Base-by-base conservation (phyloP, 202 grass and related monocot genomes). In the Cymbopogon flexuosus region DNA sequence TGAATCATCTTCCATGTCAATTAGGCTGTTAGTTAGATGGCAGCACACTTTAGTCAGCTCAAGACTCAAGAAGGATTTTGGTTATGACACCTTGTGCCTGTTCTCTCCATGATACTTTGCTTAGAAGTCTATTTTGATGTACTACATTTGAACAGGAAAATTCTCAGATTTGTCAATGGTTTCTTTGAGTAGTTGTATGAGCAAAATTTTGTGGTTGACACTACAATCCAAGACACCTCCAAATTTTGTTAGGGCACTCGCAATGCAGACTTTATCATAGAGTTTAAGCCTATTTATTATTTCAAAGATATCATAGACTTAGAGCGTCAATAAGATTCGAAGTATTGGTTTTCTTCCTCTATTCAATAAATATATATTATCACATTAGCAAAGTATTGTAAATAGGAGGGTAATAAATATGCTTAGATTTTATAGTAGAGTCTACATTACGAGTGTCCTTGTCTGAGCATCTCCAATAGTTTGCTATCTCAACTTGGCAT, bases 31-130 rank as follows among this genome's bases (percentile, higher is more conserved):
- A 58, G 45, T 77, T 82, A 56, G 65, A 24, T 46, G 72, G 18
- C 62, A 60, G 13, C 30, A n/a, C 5, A 42, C 40, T 30, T 15
- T 72, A 84, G 52, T 33, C 41, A 63, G 68, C 63, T 80, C 72
- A 8, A 27, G 8, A 81, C 24, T 57, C 61, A 30, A 30, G 23
- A 81, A 76, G 70, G 36, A 59, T 81, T 76, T 84, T 88, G 70
- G 49, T 8, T 65, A 18, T 7, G 68, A 2, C 49, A 42, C 8
- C 45, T 79, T 73, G 36, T 83, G 45, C 39, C 73, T 41, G 30
- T 39, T 74, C 79, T 11, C 58, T 73, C 83, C 34, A 4, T 49
- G 19, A 30, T 78, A 33, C 12, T 78, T n/a, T 12, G 13, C n/a
- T 3, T 43, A 45, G 8, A 35, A 56, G 33, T 58, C 24, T 30